Evolutionary conservation across 495 filamentous ascomycete genomes (phyloP).

Genomic region (Xylaria longipes): DNA sequence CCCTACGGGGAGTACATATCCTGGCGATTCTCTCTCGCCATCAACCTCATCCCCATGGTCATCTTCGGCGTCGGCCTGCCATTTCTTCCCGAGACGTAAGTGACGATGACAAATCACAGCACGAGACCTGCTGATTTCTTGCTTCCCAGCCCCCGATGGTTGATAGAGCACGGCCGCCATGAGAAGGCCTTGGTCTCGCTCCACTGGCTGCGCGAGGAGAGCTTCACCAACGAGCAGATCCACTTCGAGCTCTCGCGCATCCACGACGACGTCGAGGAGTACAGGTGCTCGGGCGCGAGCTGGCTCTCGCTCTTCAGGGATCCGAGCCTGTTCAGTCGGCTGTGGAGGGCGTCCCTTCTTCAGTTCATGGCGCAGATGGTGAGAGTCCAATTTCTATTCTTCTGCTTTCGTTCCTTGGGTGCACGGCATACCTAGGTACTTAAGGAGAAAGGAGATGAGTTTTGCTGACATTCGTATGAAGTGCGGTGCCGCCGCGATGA

Average conservation of each 20-base stretch:
- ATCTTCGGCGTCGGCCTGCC: slow-evolving; percentile 54
- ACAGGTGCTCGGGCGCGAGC: slow-evolving; percentile 38
- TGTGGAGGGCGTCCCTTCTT: slow-evolving; percentile 55
- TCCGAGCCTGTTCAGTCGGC: slow-evolving; percentile 45
- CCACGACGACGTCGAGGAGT: slow-evolving; percentile 43
- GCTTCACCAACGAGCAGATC: slow-evolving; percentile 43
- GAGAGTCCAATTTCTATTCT: no score
- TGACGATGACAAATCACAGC: neutral
- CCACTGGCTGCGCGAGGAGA: slow-evolving; percentile 53
- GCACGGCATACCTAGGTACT: no score
- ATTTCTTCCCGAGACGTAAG: slow-evolving; percentile 58
- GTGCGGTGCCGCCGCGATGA: slow-evolving; percentile 62
- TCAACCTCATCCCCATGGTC: slow-evolving; percentile 52
- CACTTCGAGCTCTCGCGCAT: slow-evolving; percentile 47
- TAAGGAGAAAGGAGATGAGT: no score
- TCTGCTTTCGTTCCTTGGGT: no score
- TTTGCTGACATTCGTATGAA: neutral
- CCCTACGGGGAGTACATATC: slow-evolving; percentile 41
- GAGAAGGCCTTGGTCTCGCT: slow-evolving; percentile 47
- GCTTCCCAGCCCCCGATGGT: slow-evolving; percentile 51
- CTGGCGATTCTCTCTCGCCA: slow-evolving; percentile 55
- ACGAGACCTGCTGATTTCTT: neutral
- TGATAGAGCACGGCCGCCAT: slow-evolving; percentile 51
- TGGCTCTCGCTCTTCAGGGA: slow-evolving; percentile 51
- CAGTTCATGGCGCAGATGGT: slow-evolving; percentile 60